Evolutionary conservation across 495 filamentous ascomycete genomes (phyloP).

Genomic region (Evernia prunastri): DNA sequence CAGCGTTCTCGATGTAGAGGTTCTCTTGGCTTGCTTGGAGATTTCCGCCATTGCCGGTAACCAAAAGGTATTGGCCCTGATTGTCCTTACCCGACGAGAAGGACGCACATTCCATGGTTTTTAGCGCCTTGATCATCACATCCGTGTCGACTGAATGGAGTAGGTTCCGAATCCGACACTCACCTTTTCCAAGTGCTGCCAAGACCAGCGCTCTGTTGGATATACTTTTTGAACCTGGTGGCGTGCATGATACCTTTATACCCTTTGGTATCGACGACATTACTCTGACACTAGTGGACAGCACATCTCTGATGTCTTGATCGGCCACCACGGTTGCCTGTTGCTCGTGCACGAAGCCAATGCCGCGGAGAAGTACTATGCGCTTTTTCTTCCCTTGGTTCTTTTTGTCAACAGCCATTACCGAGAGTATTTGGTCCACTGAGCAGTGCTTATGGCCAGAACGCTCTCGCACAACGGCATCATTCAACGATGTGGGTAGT

Average conservation of each 20-base stretch:
- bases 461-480: constrained; percentile 75
- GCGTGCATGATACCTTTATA: constrained; percentile 67
- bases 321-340: constrained; percentile 86
- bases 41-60: constrained; percentile 82
- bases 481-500: constrained; percentile 77
- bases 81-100: constrained; percentile 86
- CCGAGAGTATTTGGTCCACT: constrained; percentile 78
- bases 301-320: constrained; percentile 71
- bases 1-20: constrained; percentile 93
- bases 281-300: constrained; percentile 74
- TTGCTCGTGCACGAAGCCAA: constrained; percentile 80
- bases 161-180: constrained; percentile 82
- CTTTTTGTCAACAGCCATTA: constrained; percentile 99
- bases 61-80: constrained; percentile 71
- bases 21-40: constrained; percentile 67
- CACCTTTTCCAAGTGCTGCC: constrained; percentile 82
- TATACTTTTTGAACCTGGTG: constrained; percentile 95
- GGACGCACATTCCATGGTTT: constrained; percentile 75
- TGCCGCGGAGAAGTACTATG: constrained; percentile 87
- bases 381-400: constrained; percentile 95
- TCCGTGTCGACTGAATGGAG: constrained; percentile 96
- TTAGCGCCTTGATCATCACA: constrained; percentile 88
- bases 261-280: constrained; percentile 57
- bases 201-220: constrained; percentile 92
- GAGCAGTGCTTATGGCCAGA: constrained; percentile 85